Conservation (phyloP, 2,329 filamentous ascomycete species). For the Xylaria arbuscula region DNA sequence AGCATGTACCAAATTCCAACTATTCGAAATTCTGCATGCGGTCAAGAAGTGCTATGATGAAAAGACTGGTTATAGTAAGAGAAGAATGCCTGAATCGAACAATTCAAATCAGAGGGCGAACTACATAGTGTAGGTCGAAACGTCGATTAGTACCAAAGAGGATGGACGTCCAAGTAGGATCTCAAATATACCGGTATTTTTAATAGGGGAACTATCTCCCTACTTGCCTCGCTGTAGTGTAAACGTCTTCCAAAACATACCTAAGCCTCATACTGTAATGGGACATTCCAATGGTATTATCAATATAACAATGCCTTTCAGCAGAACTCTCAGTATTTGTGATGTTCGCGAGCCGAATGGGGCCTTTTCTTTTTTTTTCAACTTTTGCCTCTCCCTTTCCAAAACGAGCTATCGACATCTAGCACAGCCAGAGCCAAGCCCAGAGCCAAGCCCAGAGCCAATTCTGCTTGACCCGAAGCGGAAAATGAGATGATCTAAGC, state of each 20-base stretch:
- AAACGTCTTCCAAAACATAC: too few relatives aligned
- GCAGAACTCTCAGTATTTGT: not conserved
- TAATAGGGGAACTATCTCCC: too few relatives aligned
- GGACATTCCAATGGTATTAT: not conserved
- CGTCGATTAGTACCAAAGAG: not conserved
- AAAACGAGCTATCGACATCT: not conserved
- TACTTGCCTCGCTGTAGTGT: too few relatives aligned
- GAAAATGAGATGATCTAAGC: constrained; percentile 24
- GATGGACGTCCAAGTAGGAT: not conserved
- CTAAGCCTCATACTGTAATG: too few relatives aligned
- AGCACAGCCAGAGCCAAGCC: not conserved
- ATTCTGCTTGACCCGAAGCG: constrained; percentile 19
- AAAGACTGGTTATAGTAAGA: not conserved
- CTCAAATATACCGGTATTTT: not conserved
- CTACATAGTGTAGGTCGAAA: not conserved
- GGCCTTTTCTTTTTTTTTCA: not conserved
- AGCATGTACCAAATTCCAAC: not conserved
- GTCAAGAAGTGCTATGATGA: not conserved
- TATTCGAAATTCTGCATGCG: not conserved
- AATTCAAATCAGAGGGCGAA: not conserved
- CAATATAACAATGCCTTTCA: too few relatives aligned
- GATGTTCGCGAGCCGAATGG: not conserved
- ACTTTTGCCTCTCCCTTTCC: not conserved
- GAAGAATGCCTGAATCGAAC: not conserved
- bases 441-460: not conserved